phyloP scores from a whole-genome alignment of 2,329 filamentous ascomycete species.

The Trichophyton benhamiae region DNA sequence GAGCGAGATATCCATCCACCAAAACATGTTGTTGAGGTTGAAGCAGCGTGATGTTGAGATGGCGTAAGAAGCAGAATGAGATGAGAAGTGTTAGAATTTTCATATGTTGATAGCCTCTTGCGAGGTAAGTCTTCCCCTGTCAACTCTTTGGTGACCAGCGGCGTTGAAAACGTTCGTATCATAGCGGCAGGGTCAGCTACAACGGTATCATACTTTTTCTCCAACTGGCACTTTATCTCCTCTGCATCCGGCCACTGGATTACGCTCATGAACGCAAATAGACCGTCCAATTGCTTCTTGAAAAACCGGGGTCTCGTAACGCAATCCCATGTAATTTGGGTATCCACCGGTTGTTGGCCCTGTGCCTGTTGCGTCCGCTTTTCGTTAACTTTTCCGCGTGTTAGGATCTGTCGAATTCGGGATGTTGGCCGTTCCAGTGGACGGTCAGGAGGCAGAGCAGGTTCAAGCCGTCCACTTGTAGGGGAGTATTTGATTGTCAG shows the following conservation, averaged over 20 bases:
- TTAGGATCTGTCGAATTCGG: conserved; percentile 4
- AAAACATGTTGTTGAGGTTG: conserved; percentile 19
- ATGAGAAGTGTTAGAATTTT: conserved; percentile 19
- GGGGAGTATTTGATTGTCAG: conserved; percentile 28
- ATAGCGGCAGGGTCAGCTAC: conserved; percentile 8
- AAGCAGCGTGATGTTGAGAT: neutral
- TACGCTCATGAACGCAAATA: conserved; percentile 39
- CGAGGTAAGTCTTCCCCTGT: conserved; percentile 15
- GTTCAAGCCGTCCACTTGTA: neutral
- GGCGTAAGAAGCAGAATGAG: conserved; percentile 19
- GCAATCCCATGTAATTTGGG: conserved; percentile 24
- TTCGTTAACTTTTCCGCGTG: neutral
- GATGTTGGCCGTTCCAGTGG: neutral
- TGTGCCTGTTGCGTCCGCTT: neutral
- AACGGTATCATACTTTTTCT: conserved; percentile 23
- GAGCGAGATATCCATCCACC: conserved; percentile 45
- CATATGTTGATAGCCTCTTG: conserved; percentile 18
- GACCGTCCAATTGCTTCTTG: conserved; percentile 37
- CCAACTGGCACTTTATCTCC: conserved; percentile 26
- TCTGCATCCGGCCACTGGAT: conserved; percentile 39
- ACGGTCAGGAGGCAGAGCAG: neutral
- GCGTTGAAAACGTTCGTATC: conserved; percentile 8
- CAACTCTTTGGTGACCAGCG: conserved; percentile 5
- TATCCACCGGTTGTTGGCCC: neutral
- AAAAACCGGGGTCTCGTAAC: conserved; percentile 27